Evolutionary conservation across 352 stramenopile species (phyloP).

Genomic region (Pythium sp.): DNA sequence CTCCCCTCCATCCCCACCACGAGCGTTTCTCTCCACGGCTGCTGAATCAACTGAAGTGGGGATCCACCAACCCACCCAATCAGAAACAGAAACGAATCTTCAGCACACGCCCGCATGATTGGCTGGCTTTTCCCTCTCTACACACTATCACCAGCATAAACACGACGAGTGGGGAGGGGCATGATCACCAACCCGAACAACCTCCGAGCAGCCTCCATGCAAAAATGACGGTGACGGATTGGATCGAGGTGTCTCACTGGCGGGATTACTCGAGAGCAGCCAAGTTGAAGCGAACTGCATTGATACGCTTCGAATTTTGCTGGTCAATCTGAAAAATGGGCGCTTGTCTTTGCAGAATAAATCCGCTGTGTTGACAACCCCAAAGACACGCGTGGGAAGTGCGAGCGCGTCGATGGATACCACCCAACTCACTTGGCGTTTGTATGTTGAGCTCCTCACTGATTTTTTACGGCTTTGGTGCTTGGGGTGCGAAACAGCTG

Average conservation of each 20-base stretch:
- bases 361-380: background rate
- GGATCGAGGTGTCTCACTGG: background rate
- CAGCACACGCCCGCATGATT: background rate
- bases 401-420: background rate
- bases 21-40: background rate
- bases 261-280: no score
- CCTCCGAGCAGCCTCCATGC: background rate
- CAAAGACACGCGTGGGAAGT: background rate
- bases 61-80: background rate
- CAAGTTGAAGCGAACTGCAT: background rate
- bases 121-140: no score
- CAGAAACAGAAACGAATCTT: background rate
- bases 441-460: background rate
- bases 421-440: background rate
- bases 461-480: constrained; percentile 11
- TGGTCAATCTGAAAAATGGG: background rate
- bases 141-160: background rate
- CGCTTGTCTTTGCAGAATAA: background rate
- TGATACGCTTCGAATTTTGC: background rate
- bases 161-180: background rate
- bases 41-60: background rate
- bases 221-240: background rate
- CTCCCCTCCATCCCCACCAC: no score
- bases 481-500: constrained; percentile 11
- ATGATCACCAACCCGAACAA: background rate